These are phyloP conservation scores for Lasiosphaeria hispida DNA, from an alignment of 495 filamentous ascomycete species.

Conservation along the genomic window DNA sequence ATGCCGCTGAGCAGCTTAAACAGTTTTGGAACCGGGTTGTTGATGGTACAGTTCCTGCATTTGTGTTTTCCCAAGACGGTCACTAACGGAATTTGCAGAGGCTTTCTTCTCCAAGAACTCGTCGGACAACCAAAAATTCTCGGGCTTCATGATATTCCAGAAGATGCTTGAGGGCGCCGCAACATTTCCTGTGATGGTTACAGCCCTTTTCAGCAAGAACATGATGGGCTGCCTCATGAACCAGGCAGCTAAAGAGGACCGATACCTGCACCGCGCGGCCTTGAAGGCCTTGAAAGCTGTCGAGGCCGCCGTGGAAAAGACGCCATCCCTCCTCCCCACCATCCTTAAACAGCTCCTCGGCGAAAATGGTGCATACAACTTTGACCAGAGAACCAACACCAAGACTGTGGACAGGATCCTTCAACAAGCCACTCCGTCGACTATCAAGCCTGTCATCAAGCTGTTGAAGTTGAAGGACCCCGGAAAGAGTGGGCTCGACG, in stretches of 20 bases:
- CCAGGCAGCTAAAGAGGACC: conserved; percentile 76
- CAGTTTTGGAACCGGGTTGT: conserved; percentile 89
- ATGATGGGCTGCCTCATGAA: conserved; percentile 81
- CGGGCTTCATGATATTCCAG: conserved; percentile 82
- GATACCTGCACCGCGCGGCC: conserved; percentile 81
- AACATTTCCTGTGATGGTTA: conserved; percentile 25
- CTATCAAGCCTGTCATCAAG: conserved; percentile 47
- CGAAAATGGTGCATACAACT: conserved; percentile 67
- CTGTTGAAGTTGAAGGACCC: conserved; percentile 35
- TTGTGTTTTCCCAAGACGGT: no score
- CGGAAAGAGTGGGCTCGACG: conserved; percentile 31
- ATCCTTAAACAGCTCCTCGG: conserved; percentile 65
- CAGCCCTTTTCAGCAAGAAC: conserved; percentile 72
- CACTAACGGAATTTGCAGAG: conserved; percentile 50
- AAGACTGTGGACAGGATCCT: conserved; percentile 82
- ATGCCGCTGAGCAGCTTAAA: conserved; percentile 53
- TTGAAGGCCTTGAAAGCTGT: conserved; percentile 68
- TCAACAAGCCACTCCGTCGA: conserved; percentile 53
- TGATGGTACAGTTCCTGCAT: conserved; percentile 56
- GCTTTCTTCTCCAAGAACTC: conserved; percentile 75
- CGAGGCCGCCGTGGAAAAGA: conserved; percentile 59
- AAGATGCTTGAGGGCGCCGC: conserved; percentile 59
- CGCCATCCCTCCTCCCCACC: conserved; percentile 57
- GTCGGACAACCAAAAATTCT: conserved; percentile 84
- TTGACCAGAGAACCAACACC: conserved; percentile 83